A percentile compares a stretch with the other conserved stretches of the same genome.
Evolutionary conservation across 1,284 basidiomycete genomes (phyloP).

Genomic region (Ustilago shanxiensis): DNA sequence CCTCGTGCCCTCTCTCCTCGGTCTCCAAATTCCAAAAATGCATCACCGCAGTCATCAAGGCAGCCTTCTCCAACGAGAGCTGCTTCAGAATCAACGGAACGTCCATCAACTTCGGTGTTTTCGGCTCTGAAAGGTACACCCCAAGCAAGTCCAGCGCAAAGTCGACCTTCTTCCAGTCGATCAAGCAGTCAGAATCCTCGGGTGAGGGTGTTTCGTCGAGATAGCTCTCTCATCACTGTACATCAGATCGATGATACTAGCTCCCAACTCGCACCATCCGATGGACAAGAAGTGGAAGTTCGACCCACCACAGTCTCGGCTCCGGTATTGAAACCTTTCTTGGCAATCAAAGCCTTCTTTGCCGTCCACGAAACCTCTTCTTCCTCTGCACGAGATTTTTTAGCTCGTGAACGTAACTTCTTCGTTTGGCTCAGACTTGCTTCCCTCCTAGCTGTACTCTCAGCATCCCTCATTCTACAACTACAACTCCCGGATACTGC

Average conservation of each 20-base stretch:
- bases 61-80: not conserved
- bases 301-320: not conserved
- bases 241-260: conserved; percentile 4
- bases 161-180: conserved; percentile 3
- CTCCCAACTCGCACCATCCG: not conserved
- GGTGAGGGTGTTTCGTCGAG: conserved; percentile 12
- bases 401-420: conserved; percentile 45
- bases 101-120: conserved; percentile 10
- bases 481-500: conserved; percentile 28
- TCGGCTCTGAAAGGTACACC: conserved; percentile 18
- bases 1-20: conserved; percentile 20
- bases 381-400: conserved; percentile 37
- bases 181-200: not conserved
- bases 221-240: conserved; percentile 32
- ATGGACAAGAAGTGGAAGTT: not conserved
- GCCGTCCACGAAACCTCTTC: conserved; percentile 14
- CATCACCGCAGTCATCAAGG: conserved; percentile 6
- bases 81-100: not conserved
- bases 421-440: conserved; percentile 43
- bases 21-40: conserved; percentile 8
- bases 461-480: conserved; percentile 36
- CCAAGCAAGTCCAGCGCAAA: too few relatives aligned
- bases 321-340: not conserved
- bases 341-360: conserved; percentile 11
- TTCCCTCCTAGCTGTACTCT: conserved; percentile 41